Percentiles rank a stretch among this genome's conserved stretches.
These are phyloP conservation scores for Blastosporella zonata DNA, from an alignment of 1,284 basidiomycete genomes.

Conservation along the genomic window DNA sequence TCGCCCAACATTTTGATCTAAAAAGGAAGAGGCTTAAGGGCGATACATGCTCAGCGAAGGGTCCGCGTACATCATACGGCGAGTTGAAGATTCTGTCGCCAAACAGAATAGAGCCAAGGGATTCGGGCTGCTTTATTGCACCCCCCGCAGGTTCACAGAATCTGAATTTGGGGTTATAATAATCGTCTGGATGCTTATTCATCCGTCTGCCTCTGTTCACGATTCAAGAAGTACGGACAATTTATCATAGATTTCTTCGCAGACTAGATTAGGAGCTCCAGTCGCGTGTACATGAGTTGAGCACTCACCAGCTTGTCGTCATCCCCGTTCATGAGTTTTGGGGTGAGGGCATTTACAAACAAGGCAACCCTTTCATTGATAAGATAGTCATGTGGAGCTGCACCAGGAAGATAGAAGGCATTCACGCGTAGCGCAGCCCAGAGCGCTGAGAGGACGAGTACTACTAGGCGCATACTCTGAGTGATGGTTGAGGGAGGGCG, in stretches of 20 bases:
- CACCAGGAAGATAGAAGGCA: slow-evolving; percentile 53
- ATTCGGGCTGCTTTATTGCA: slow-evolving; percentile 80
- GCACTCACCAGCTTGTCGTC: slow-evolving; percentile 72
- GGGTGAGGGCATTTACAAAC: slow-evolving; percentile 85
- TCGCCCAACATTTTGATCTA: slow-evolving; percentile 77
- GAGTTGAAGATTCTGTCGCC: slow-evolving; percentile 95
- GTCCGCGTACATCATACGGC: slow-evolving; percentile 73
- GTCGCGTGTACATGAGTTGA: neutral
- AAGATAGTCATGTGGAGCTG: slow-evolving; percentile 79
- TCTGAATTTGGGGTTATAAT: slow-evolving; percentile 82
- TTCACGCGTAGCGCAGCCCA: slow-evolving; percentile 22
- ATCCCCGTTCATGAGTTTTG: slow-evolving; percentile 68
- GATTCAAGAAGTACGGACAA: slow-evolving; percentile 43
- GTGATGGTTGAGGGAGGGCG: neutral
- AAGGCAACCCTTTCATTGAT: slow-evolving; percentile 72
- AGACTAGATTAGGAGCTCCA: neutral
- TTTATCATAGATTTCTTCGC: slow-evolving; percentile 79
- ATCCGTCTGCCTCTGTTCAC: slow-evolving; percentile 4
- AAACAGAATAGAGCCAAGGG: slow-evolving; percentile 90
- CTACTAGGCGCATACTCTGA: slow-evolving; percentile 22
- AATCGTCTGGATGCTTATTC: slow-evolving; percentile 58
- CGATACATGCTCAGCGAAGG: slow-evolving; percentile 4
- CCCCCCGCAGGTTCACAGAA: slow-evolving; percentile 86
- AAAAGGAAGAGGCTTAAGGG: neutral
- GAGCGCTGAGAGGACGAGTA: slow-evolving; percentile 15